Base-by-base conservation (phyloP, 805 yeast genomes). In the Pichia sporocuriosa region DNA sequence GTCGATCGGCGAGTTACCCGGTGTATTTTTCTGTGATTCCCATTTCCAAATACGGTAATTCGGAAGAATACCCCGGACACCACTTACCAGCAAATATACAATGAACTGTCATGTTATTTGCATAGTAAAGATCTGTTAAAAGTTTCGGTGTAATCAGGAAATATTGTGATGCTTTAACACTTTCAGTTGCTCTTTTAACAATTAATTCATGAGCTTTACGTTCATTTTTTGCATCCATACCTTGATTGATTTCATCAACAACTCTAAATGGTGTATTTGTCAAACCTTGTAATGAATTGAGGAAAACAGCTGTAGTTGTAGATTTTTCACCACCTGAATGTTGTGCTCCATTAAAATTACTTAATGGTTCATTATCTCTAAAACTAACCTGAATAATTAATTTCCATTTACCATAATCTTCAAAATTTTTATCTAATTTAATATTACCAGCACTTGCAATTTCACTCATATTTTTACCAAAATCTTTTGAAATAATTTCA, bases 281-380 rank as follows among this genome's bases (percentile, higher is more conserved):
- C 43, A 84, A 70, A 10, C 88, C 90, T 64, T 93, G 99, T 48
- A 93, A 67, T 1, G 97, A 81, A 70, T 93, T 84, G 56, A 93
- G 74, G 58, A 84, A 93, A 39, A 89, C 75, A 2, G 90, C 90
- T 0, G 97, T 93, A 0, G 97, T 81, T 0, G 93, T 96, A 1
- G 97, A 95, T 55, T 96, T 76, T 61, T 93, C 99, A 38, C 99
- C 99, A 43, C 99, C 99, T 1, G 96, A 86, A 59, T 93, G 98
- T 3, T 90, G 77, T 44, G 83, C 87, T n/a, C 86, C 77, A 54
- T 86, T 89, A 37, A 93, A 68, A 16, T 75, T 74, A 48, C 79
- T 79, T 45, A 84, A 59, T n/a, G 72, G 78, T 13, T 88, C 78
- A 36, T 71, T 75, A 49, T 83, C 87, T 55, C 98, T 72, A 59